A percentile compares a stretch with the other conserved stretches of the same genome.
Evolutionary conservation across 495 filamentous ascomycete genomes (phyloP).

Genomic region (Trypethelium eluteriae): DNA sequence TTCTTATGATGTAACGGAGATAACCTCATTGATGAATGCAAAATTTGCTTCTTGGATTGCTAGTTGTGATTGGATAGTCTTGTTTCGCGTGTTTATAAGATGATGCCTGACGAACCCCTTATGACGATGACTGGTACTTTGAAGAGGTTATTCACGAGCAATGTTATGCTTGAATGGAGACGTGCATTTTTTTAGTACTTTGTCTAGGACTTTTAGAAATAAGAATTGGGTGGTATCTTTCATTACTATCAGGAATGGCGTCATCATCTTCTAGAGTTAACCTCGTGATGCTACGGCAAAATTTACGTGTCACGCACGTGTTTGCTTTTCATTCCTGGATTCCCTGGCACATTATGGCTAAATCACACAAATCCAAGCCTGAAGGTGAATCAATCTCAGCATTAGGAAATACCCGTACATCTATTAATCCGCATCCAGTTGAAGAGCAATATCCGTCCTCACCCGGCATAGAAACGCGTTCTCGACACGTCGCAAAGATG

Average conservation of each 20-base stretch:
- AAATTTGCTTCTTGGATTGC: not conserved
- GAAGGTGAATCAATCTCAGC: not conserved
- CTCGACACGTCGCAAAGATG: not conserved
- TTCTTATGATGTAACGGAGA: not conserved
- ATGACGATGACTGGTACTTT: not conserved
- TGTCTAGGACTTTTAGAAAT: not conserved
- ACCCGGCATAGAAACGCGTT: not conserved
- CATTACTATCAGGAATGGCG: not conserved
- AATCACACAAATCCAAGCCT: not conserved
- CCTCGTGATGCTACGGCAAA: not conserved
- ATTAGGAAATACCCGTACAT: not conserved
- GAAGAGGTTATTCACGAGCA: not conserved
- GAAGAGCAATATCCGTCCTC: not conserved
- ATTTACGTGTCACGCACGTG: not conserved
- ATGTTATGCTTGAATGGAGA: not conserved
- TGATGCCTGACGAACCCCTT: not conserved
- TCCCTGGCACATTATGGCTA: not conserved
- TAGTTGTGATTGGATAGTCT: not conserved
- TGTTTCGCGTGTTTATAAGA: no score
- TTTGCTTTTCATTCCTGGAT: not conserved
- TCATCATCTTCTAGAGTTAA: not conserved
- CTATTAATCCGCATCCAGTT: not conserved
- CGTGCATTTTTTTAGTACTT: not conserved
- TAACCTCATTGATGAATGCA: not conserved
- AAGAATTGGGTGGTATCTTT: not conserved